phyloP scores from a whole-genome alignment of 2,329 filamentous ascomycete genomes.

The Cladosporium sp. region DNA sequence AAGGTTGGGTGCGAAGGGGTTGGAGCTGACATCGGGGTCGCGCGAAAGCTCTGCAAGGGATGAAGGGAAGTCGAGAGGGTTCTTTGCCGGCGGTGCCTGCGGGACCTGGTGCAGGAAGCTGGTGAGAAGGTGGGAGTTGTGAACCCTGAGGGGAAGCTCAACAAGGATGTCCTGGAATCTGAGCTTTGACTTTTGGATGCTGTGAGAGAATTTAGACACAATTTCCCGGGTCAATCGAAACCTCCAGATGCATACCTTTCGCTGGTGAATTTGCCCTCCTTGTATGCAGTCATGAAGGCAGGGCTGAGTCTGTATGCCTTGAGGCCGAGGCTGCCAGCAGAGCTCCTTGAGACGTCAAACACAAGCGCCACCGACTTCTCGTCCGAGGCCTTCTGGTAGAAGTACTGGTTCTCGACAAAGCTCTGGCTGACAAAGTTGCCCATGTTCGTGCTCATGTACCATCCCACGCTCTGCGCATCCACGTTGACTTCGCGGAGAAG shows the following conservation, averaged over 20 bases:
- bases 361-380: constrained; percentile 77
- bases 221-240: background rate
- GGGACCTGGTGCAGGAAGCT: constrained; percentile 93
- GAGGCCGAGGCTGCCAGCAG: constrained; percentile 83
- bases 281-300: constrained; percentile 84
- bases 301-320: constrained; percentile 88
- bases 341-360: constrained; percentile 92
- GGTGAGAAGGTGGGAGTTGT: constrained; percentile 97
- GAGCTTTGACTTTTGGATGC: constrained; percentile 90
- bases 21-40: constrained; percentile 54
- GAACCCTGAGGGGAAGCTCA: constrained; percentile 83
- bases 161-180: constrained; percentile 90
- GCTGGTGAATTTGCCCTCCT: constrained; percentile 96
- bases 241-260: constrained; percentile 64
- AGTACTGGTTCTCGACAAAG: constrained; percentile 96
- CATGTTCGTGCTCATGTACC: constrained; percentile 98
- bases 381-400: constrained; percentile 91
- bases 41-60: constrained; percentile 74
- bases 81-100: constrained; percentile 53
- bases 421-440: constrained; percentile 94
- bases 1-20: constrained; percentile 78
- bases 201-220: constrained; percentile 39
- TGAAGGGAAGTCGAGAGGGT: constrained; percentile 67
- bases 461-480: constrained; percentile 95
- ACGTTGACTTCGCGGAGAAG: constrained; percentile 96